Conservation (phyloP, 1,284 basidiomycete species). For the Filobasidium uniguttulatum region DNA sequence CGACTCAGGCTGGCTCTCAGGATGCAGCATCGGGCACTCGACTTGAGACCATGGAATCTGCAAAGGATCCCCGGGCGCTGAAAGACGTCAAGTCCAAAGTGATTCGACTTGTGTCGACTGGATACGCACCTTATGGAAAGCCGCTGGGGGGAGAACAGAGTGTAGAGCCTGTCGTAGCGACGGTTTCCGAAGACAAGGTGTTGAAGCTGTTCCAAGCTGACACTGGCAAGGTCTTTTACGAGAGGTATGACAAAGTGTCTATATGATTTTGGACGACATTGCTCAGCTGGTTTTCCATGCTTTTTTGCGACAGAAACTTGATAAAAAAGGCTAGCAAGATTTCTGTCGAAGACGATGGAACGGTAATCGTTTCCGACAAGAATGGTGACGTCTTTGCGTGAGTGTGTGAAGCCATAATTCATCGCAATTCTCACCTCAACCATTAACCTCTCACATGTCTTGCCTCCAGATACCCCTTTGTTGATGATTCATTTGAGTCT, state of each 20-base stretch:
- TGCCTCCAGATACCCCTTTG: conserved; percentile 24
- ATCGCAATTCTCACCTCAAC: background rate
- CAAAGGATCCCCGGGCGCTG: background rate
- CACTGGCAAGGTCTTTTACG: conserved; percentile 12
- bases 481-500: conserved; percentile 42
- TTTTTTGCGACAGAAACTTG: conserved; percentile 8
- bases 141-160: background rate
- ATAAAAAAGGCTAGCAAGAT: conserved; percentile 15
- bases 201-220: conserved; percentile 11
- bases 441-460: background rate
- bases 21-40: background rate
- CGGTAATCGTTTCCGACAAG: conserved; percentile 30
- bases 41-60: background rate
- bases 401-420: conserved; percentile 4
- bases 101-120: conserved; percentile 1
- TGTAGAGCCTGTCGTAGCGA: conserved; percentile 12
- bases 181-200: conserved; percentile 11
- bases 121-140: conserved; percentile 6
- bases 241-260: conserved; percentile 5
- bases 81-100: conserved; percentile 5
- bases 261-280: background rate
- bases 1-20: conserved; percentile 3
- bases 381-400: conserved; percentile 31
- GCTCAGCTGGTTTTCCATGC: background rate
- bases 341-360: conserved; percentile 12